A percentile compares a stretch with the other conserved stretches of the same genome.
Conservation (phyloP, 2,329 filamentous ascomycete genomes). For the Fusarium torulosum region DNA sequence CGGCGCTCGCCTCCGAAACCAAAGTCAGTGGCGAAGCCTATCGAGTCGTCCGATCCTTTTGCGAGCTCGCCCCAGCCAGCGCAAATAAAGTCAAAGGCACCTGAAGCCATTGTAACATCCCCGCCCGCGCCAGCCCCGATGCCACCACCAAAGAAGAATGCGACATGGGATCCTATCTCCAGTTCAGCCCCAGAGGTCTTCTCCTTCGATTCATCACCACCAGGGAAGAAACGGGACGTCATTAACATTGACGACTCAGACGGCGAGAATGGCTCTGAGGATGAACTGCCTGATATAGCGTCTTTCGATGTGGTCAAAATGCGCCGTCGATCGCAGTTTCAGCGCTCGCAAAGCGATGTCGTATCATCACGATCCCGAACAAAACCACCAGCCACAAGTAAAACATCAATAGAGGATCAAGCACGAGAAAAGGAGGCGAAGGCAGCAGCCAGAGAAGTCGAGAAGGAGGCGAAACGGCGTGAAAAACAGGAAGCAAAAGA, state of each 20-base stretch:
- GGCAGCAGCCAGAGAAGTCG: constrained; percentile 63
- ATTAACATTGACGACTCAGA: constrained; percentile 57
- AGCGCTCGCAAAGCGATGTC: constrained; percentile 52
- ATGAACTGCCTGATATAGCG: constrained; percentile 63
- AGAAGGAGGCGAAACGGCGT: constrained; percentile 67
- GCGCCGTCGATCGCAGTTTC: constrained; percentile 42
- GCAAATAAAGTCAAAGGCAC: constrained; percentile 2
- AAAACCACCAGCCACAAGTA: constrained; percentile 42
- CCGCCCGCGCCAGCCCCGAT: constrained; percentile 12
- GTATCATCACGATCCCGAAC: constrained; percentile 39
- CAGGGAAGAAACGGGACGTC: constrained; percentile 36
- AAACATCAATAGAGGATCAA: constrained; percentile 55
- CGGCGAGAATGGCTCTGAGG: constrained; percentile 53
- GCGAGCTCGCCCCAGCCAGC: constrained; percentile 27
- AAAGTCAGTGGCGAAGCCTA: constrained; percentile 3
- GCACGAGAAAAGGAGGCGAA: constrained; percentile 59
- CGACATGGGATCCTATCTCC: constrained; percentile 64
- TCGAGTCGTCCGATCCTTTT: constrained; percentile 42
- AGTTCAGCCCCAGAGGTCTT: constrained; percentile 62
- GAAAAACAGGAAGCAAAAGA: constrained; percentile 72
- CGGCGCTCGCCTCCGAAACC: neutral
- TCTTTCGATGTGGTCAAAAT: constrained; percentile 55
- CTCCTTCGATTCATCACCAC: constrained; percentile 38
- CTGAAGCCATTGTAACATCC: constrained; percentile 17
- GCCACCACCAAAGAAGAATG: constrained; percentile 15